These are phyloP conservation scores for Rhododendron henanense DNA, from an alignment of 148 eudicot species.

Conservation along the genomic window DNA sequence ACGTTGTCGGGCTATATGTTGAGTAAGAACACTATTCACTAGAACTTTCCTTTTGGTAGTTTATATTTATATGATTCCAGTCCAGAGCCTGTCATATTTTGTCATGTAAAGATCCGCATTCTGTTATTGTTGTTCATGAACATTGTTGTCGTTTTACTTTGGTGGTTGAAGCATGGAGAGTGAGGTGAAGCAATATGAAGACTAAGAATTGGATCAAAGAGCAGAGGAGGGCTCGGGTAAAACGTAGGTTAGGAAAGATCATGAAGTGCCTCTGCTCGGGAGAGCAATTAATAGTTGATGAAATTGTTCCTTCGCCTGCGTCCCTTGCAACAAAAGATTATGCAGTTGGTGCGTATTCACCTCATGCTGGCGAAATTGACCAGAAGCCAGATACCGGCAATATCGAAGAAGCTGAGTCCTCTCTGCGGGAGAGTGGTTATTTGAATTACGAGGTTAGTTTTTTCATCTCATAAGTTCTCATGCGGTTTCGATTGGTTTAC, in stretches of 20 bases:
- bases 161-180: conserved; percentile 25
- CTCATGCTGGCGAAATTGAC: conserved; percentile 39
- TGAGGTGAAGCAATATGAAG: conserved; percentile 34
- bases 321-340: conserved; percentile 47
- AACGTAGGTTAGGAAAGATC: conserved; percentile 33
- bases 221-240: conserved; percentile 16
- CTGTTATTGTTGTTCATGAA: not conserved
- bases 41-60: not conserved
- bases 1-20: not conserved
- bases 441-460: conserved; percentile 77
- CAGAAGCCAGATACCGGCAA: conserved; percentile 54
- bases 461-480: not conserved
- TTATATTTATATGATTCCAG: not conserved
- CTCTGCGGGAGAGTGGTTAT: conserved; percentile 78
- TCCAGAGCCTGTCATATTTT: not conserved
- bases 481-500: not conserved
- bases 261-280: conserved; percentile 73
- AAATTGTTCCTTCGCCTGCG: conserved; percentile 45
- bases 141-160: conserved; percentile 1
- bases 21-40: not conserved
- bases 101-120: not conserved
- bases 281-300: conserved; percentile 41
- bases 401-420: conserved; percentile 90
- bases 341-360: conserved; percentile 25
- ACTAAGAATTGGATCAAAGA: conserved; percentile 24